Conservation (phyloP, 306 rosid genomes). For the Acacia melanoxylon region DNA sequence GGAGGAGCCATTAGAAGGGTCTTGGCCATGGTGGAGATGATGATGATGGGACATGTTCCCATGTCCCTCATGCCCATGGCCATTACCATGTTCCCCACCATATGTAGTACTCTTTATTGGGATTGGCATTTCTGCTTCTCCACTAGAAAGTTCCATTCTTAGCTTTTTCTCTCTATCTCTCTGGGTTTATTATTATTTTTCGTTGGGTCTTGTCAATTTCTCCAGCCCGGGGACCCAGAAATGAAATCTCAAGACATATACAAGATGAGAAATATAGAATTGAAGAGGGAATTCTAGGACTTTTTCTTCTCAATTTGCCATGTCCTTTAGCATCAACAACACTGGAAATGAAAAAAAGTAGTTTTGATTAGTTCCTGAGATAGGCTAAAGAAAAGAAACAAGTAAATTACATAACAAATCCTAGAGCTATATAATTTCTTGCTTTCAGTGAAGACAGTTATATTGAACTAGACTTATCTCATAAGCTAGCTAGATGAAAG, state of each 20-base stretch:
- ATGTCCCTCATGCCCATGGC: constrained; percentile 37
- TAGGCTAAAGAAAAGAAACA: background rate
- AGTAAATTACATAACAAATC: background rate
- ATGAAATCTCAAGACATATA: background rate
- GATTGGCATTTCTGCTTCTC: constrained; percentile 54
- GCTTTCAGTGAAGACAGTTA: background rate
- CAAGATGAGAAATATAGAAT: background rate
- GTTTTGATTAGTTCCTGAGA: background rate
- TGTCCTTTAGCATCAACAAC: background rate
- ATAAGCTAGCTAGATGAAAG: background rate
- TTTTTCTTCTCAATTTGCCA: constrained; percentile 12
- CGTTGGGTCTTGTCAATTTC: background rate
- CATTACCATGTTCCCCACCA: constrained; percentile 38
- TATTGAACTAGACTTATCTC: background rate
- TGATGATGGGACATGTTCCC: constrained; percentile 47
- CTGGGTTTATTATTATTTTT: constrained; percentile 1
- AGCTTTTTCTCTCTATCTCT: background rate
- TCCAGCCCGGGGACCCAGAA: constrained; percentile 12
- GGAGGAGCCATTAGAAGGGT: constrained; percentile 44
- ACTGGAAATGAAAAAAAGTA: background rate
- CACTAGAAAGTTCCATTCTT: constrained; percentile 57
- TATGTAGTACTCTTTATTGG: constrained; percentile 45
- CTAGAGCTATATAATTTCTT: background rate
- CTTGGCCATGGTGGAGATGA: constrained; percentile 4
- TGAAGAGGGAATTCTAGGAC: background rate